Evolutionary conservation across 75 land plant species (phyloP), one percentile per base, ranked within the genome.

Genomic region (Cupressus sempervirens): DNA sequence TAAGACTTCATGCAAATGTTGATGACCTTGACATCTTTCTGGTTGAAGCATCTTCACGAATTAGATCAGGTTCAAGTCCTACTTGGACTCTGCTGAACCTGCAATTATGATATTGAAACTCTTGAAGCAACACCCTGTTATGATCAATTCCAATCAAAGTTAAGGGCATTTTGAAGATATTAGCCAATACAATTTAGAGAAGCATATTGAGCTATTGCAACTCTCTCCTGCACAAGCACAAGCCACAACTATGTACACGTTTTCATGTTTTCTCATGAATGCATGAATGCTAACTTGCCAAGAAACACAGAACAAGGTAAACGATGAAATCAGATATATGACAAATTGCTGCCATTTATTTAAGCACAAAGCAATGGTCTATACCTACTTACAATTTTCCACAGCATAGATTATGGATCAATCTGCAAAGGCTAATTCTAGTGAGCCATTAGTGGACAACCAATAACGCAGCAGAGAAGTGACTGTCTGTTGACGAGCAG

Each of bases 381-480:
- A 20, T 6, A 62, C 7, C 29, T 62, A 62, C 67, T 56, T 20
- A 62, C n/a, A 23, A 62, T 23, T 62, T 62, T 62, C 7, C 67
- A 62, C 6, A 62, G 7, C 26, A n/a, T 62, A 26, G n/a, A 62
- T 62, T 62, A 62, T 23, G 29, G 20, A 62, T 62, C n/a, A 23
- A 26, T 62, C 29, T 32, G 14, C 34, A 32, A 72, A 72, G 74
- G 32, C 12, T 32, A 20, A 72, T 72, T 72, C 74, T 72, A 72
- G 30, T 32, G 15, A 72, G 74, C 30, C 74, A 29, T 11, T 30
- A 32, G 74, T 14, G 32, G 96, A 91, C 56, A 92, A 89, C 99
- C 99, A 98, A 83, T 92, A 93, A 62, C 84, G 92, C 81, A 96
- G 82, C 29, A 98, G 85, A 7, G 99, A 96, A 87, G 94, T 96